phyloP scores from a whole-genome alignment of 1,284 basidiomycete species.

The Athelia sp. region DNA sequence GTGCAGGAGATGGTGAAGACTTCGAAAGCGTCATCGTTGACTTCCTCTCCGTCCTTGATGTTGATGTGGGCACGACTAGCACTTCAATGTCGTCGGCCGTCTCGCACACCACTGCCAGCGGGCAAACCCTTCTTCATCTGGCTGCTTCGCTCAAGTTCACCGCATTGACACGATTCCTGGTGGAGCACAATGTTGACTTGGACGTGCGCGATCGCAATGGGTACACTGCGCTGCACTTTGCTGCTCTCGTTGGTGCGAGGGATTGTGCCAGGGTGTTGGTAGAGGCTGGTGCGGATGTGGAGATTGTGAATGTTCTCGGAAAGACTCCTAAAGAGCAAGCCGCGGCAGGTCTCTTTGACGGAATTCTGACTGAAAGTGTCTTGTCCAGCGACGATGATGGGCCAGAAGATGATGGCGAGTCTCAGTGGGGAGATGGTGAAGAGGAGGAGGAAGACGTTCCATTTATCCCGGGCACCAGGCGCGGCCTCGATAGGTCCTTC shows the following conservation, averaged over 20 bases:
- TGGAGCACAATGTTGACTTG: constrained; percentile 71
- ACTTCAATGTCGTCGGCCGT: constrained; percentile 42
- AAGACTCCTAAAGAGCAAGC: constrained; percentile 79
- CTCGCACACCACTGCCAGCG: constrained; percentile 60
- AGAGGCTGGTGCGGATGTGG: constrained; percentile 74
- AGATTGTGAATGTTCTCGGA: constrained; percentile 74
- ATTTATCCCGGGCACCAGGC: constrained; percentile 23
- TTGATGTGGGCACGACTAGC: constrained; percentile 30
- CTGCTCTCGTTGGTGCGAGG: constrained; percentile 64
- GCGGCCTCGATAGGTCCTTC: constrained; percentile 26
- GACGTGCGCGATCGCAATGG: constrained; percentile 89
- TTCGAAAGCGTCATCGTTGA: constrained; percentile 79
- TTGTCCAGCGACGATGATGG: constrained; percentile 27
- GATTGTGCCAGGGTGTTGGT: constrained; percentile 70
- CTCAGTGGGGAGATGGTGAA: constrained; percentile 63
- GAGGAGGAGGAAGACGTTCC: constrained; percentile 50
- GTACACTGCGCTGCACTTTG: constrained; percentile 87
- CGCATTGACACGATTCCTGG: constrained; percentile 67
- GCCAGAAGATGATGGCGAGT: constrained; percentile 54
- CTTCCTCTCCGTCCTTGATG: constrained; percentile 73
- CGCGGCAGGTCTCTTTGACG: constrained; percentile 52
- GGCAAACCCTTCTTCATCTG: constrained; percentile 86
- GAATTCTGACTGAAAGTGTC: constrained; percentile 30
- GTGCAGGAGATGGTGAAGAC: constrained; percentile 47
- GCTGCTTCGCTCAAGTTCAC: constrained; percentile 80